Conservation (phyloP, 2,329 filamentous ascomycete genomes). For the Coniochaeta prunicola region DNA sequence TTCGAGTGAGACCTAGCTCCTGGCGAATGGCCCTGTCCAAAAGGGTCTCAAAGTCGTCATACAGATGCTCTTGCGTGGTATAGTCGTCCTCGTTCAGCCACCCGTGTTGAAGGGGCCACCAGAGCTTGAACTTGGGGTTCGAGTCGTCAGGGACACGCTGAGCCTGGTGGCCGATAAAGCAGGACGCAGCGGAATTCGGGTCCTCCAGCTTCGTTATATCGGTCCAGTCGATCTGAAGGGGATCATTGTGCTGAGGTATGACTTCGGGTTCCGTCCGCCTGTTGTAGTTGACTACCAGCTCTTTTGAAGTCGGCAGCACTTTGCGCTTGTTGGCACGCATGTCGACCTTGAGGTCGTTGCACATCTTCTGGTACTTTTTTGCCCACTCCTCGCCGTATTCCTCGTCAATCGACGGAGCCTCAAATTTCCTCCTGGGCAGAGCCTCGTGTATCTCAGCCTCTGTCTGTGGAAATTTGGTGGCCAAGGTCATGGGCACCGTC, state of each 20-base stretch:
- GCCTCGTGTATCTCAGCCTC: slow-evolving; percentile 80
- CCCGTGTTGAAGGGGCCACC: slow-evolving; percentile 84
- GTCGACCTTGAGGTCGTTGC: slow-evolving; percentile 75
- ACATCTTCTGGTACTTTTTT: slow-evolving; percentile 73
- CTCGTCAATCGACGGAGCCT: slow-evolving; percentile 60
- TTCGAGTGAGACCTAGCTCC: slow-evolving; percentile 72
- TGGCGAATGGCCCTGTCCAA: slow-evolving; percentile 78
- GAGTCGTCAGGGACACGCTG: slow-evolving; percentile 85
- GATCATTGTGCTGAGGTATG: slow-evolving; percentile 92
- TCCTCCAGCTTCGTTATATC: slow-evolving; percentile 62
- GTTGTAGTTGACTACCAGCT: slow-evolving; percentile 93
- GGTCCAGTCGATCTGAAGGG: slow-evolving; percentile 91
- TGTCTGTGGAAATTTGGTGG: slow-evolving; percentile 66
- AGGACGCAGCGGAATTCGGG: slow-evolving; percentile 52
- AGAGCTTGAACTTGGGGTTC: slow-evolving; percentile 80
- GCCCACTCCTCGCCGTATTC: slow-evolving; percentile 79
- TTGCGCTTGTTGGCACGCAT: slow-evolving; percentile 94
- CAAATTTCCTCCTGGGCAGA: slow-evolving; percentile 64
- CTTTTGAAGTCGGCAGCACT: slow-evolving; percentile 94
- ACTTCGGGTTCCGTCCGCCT: slow-evolving; percentile 73
- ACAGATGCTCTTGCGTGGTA: slow-evolving; percentile 67
- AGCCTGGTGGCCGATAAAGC: slow-evolving; percentile 75
- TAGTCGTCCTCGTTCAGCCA: slow-evolving; percentile 92
- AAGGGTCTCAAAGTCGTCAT: slow-evolving; percentile 80
- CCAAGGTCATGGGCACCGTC: slow-evolving; percentile 88